phyloP scores from a whole-genome alignment of 2,329 filamentous ascomycete species.

The Penicillium sp. region DNA sequence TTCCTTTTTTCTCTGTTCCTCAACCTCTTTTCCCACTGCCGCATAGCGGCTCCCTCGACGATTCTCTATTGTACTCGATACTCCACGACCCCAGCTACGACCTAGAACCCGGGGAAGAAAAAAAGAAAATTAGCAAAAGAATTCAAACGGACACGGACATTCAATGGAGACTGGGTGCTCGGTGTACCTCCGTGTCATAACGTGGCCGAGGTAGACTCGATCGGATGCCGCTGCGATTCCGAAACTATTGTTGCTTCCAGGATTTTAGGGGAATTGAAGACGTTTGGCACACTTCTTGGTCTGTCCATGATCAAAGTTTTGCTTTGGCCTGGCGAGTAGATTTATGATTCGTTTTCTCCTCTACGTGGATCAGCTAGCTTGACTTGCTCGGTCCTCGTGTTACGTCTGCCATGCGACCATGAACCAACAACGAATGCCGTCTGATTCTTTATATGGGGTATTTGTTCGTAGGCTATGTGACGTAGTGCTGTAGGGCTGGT shows the following conservation, averaged over 20 bases:
- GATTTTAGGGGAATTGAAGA: constrained; percentile 24
- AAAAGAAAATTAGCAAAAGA: constrained; percentile 34
- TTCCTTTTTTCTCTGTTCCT: constrained; percentile 31
- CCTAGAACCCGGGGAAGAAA: constrained; percentile 25
- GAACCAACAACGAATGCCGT: constrained; percentile 26
- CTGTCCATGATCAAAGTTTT: constrained; percentile 3
- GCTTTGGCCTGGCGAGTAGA: constrained; percentile 16
- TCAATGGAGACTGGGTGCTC: constrained; percentile 35
- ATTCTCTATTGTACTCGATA: constrained; percentile 35
- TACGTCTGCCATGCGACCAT: constrained; percentile 29
- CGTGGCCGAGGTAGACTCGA: constrained; percentile 24
- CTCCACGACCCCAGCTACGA: constrained; percentile 28
- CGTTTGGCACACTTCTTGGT: constrained; percentile 20
- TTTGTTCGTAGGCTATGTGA: not conserved
- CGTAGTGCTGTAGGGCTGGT: not conserved
- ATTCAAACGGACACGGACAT: constrained; percentile 34
- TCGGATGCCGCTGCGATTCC: constrained; percentile 32
- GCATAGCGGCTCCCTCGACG: constrained; percentile 27
- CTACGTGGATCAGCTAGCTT: constrained; percentile 21
- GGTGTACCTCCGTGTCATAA: constrained; percentile 23
- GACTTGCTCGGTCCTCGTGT: constrained; percentile 29
- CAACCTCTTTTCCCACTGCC: constrained; percentile 27
- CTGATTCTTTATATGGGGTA: constrained; percentile 13
- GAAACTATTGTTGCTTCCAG: constrained; percentile 24
- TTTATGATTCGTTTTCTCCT: constrained; percentile 22